A percentile compares a stretch with the other conserved stretches of the same genome.
phyloP scores from a whole-genome alignment of 768 basidiomycete species.

The Pluteus cervinus region DNA sequence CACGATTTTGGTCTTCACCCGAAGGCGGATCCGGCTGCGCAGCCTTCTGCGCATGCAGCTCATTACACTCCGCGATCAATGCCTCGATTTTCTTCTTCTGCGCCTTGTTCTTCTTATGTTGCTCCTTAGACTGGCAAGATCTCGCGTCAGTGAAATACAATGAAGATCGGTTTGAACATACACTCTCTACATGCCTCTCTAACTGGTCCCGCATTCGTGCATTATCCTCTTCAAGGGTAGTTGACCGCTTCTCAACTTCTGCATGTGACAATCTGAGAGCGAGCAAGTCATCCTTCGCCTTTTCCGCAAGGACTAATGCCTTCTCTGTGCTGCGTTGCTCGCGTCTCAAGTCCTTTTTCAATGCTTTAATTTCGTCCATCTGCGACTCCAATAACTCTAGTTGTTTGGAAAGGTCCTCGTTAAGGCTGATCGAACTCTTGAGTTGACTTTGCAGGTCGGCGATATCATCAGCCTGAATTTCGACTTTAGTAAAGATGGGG shows the following conservation, averaged over 20 bases:
- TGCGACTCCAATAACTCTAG: too few species aligned
- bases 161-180: conserved; percentile 12
- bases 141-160: conserved; percentile 6
- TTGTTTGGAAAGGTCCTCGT: too few species aligned
- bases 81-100: conserved; percentile 11
- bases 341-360: conserved; percentile 17
- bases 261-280: conserved; percentile 11
- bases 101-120: conserved; percentile 9
- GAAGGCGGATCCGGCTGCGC: too few species aligned
- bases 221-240: conserved; percentile 22
- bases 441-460: conserved; percentile 15
- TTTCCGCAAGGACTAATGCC: conserved; percentile 22
- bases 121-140: conserved; percentile 14
- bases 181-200: conserved; percentile 14
- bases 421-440: conserved; percentile 4
- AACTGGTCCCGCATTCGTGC: conserved; percentile 23
- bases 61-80: background rate
- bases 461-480: conserved; percentile 23
- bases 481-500: conserved; percentile 27
- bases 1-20: too few species aligned
- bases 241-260: conserved; percentile 13
- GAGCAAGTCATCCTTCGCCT: conserved; percentile 18
- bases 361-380: conserved; percentile 9
- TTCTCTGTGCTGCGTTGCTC: conserved; percentile 9
- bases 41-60: too few species aligned